Evolutionary conservation across 1,284 basidiomycete species (phyloP), one percentile per base, ranked within the genome.

Genomic region (Marasmius tenuissimus): DNA sequence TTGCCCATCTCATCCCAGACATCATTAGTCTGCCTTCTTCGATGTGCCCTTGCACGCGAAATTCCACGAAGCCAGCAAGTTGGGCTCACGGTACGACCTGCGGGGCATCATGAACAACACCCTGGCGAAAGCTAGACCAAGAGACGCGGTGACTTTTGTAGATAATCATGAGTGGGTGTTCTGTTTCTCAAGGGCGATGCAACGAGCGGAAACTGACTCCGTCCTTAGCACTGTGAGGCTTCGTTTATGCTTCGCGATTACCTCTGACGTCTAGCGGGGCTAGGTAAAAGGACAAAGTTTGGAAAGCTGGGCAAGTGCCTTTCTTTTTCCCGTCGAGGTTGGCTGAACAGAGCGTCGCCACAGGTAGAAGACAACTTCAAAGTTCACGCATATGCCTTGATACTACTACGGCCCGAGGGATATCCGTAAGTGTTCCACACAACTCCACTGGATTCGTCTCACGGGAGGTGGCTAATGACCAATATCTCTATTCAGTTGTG

Each of bases 341-440:
- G n/a, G 7, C 9, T 27, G n/a, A 35, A 40, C 18, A 37, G 33
- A 27, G 12, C 45, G 18, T n/a, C 18, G 14, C 22, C 61, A 20
- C 63, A 92, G 91, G 90, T 93, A 48, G 81, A 77, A 49, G 72
- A 73, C 48, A 80, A 80, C 65, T 91, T 93, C 78, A 93, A 93
- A 72, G 73, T 86, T 33, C 91, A 92, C 67, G 91, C 91, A 1
- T 97, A 98, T 74, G 87, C 94, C 1, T 74, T 98, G 57, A 96
- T 97, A 71, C 81, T 98, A 40, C 81, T 97, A 47, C 87, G 94
- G 63, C 78, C 82, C 20, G 82, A 86, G 60, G 96, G 96, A n/a
- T 88, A 96, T 73, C 96, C 96, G 83, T 96, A 69, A 73, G 92
- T 72, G 18, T 9, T 49, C 45, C n/a, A 51, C 39, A 58, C 49